phyloP scores from a whole-genome alignment of 2,329 filamentous ascomycete species.

The Stenocarpella maydis region DNA sequence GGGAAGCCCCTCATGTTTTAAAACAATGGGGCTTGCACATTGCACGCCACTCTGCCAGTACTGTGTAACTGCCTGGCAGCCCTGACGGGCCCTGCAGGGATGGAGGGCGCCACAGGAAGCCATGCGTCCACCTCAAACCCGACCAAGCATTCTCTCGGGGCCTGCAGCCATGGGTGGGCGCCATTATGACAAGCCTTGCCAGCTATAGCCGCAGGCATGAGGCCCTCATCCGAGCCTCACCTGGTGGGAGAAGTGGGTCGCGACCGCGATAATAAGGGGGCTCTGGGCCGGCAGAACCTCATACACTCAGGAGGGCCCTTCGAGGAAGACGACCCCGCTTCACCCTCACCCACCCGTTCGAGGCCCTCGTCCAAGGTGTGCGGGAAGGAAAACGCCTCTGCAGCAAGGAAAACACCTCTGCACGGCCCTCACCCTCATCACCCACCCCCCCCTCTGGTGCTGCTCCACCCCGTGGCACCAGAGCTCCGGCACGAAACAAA shows the following conservation, averaged over 20 bases:
- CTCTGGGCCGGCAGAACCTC: constrained; percentile 25
- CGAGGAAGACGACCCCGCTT: not conserved
- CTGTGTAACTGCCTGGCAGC: not conserved
- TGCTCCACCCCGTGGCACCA: constrained; percentile 8
- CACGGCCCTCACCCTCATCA: constrained; percentile 21
- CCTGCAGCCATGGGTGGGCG: not conserved
- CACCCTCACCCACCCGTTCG: constrained; percentile 6
- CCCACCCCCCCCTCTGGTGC: not conserved
- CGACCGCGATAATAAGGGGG: constrained; percentile 19
- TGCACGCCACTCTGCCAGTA: too few species aligned
- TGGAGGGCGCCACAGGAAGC: constrained; percentile 4
- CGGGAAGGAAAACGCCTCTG: constrained; percentile 7
- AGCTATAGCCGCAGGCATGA: constrained; percentile 4
- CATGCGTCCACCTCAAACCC: constrained; percentile 25
- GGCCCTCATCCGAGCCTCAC: constrained; percentile 12
- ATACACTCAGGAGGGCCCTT: constrained; percentile 22
- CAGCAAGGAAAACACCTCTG: constrained; percentile 4
- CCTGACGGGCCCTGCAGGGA: constrained; percentile 2
- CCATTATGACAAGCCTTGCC: constrained; percentile 1
- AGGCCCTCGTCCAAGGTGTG: constrained; percentile 24
- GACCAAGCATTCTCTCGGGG: constrained; percentile 24
- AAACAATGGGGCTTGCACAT: constrained; percentile 21
- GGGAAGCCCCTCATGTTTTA: constrained; percentile 29
- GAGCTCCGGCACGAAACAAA: constrained; percentile 11
- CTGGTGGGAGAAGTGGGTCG: constrained; percentile 9